These are phyloP conservation scores for Dictyostelium citrinum DNA, from an alignment of 78 protist genomes.

Conservation along the genomic window DNA sequence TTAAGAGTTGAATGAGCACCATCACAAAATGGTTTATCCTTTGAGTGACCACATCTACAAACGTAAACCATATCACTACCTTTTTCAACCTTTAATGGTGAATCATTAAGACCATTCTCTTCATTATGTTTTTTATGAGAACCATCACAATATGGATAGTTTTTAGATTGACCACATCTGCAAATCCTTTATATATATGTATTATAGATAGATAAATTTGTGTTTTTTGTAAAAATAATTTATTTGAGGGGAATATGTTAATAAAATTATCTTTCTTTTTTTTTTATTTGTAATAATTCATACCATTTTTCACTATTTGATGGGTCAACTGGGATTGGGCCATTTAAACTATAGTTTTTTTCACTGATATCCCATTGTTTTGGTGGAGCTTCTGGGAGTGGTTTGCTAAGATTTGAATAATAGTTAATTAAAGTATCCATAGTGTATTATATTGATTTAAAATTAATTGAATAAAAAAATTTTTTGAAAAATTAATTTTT, in stretches of 20 bases:
- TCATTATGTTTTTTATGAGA: slow-evolving; percentile 23
- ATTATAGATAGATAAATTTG: too few species aligned
- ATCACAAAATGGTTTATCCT: slow-evolving; percentile 69
- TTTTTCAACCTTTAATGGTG: slow-evolving; percentile 28
- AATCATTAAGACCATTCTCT: neutral
- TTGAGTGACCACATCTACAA: slow-evolving; percentile 69
- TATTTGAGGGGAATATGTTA: neutral
- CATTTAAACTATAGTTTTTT: slow-evolving; percentile 23
- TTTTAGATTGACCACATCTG: slow-evolving; percentile 72
- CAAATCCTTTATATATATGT: slow-evolving; percentile 16
- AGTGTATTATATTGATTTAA: neutral
- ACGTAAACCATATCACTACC: slow-evolving; percentile 52
- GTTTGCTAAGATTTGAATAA: neutral
- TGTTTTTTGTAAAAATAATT: too few species aligned
- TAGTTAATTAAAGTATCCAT: neutral
- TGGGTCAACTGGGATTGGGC: slow-evolving; percentile 58
- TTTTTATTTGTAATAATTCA: neutral
- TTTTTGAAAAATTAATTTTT: neutral
- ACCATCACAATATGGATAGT: slow-evolving; percentile 58
- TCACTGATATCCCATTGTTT: slow-evolving; percentile 37
- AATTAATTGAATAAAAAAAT: neutral
- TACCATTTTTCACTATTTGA: slow-evolving; percentile 20
- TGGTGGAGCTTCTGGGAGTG: slow-evolving; percentile 10
- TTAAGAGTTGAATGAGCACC: slow-evolving; percentile 48
- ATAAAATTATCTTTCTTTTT: neutral